Evolutionary conservation across 2,329 filamentous ascomycete species (phyloP).

Genomic region (Colletotrichum gloeosporioides): DNA sequence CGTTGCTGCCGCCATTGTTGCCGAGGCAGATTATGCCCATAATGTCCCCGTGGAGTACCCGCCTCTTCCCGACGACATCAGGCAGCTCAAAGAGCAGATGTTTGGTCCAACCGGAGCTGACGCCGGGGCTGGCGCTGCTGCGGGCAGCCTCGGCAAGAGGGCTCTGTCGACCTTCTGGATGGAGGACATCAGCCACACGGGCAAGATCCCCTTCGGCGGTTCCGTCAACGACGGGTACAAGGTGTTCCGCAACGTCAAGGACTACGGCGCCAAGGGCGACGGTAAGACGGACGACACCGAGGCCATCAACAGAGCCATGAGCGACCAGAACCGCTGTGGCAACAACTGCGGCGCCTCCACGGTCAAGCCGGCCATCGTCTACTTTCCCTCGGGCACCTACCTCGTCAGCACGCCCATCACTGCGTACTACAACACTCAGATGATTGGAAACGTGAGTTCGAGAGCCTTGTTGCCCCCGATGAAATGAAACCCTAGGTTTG

Average conservation of each 20-base stretch:
- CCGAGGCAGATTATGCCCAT: background rate
- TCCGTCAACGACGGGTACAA: constrained; percentile 27
- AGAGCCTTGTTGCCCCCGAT: background rate
- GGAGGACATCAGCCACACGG: background rate
- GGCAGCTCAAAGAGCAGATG: background rate
- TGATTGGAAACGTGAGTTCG: constrained; percentile 56
- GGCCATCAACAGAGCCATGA: constrained; percentile 55
- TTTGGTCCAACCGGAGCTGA: background rate
- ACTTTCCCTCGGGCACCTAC: constrained; percentile 56
- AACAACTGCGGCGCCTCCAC: constrained; percentile 34
- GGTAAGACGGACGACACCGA: constrained; percentile 55
- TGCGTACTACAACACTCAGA: constrained; percentile 67
- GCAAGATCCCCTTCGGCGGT: background rate
- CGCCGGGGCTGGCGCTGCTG: background rate
- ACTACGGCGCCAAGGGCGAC: constrained; percentile 39
- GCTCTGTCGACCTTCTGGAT: background rate
- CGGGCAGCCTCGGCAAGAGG: background rate
- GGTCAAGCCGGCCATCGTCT: constrained; percentile 27
- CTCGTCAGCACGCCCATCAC: constrained; percentile 43
- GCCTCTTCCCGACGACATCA: background rate
- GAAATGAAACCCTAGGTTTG: background rate
- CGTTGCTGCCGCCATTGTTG: constrained; percentile 1
- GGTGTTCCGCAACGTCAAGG: constrained; percentile 46
- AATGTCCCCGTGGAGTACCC: background rate
- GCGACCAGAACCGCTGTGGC: constrained; percentile 39